Evolutionary conservation across 768 basidiomycete genomes (phyloP).

Genomic region (Pholiota molesta): DNA sequence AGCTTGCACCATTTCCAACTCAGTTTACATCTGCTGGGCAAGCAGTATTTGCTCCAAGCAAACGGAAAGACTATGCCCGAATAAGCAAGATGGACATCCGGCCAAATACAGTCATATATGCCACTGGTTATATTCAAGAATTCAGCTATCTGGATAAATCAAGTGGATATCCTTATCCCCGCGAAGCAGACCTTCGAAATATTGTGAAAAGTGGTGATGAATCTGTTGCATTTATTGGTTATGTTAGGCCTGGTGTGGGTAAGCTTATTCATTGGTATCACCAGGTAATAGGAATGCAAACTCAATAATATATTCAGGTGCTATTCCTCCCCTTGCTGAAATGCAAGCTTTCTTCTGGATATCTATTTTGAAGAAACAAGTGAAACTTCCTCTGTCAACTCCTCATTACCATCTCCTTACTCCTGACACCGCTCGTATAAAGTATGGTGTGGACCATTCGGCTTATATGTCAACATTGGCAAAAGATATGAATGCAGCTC

Average conservation of each 20-base stretch:
- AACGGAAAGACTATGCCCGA: conserved; percentile 44
- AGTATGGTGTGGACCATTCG: conserved; percentile 62
- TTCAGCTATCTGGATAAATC: conserved; percentile 42
- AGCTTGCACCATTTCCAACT: conserved; percentile 60
- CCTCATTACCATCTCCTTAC: conserved; percentile 60
- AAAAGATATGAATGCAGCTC: conserved; percentile 57
- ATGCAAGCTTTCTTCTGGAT: conserved; percentile 65
- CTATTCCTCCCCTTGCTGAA: conserved; percentile 62
- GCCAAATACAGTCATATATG: conserved; percentile 52
- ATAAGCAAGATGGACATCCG: conserved; percentile 42
- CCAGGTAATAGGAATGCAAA: not conserved
- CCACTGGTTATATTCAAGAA: conserved; percentile 51
- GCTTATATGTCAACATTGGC: conserved; percentile 61
- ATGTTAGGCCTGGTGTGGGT: conserved; percentile 62
- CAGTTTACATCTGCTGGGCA: conserved; percentile 43
- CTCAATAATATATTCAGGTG: conserved; percentile 37
- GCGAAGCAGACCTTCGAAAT: conserved; percentile 47
- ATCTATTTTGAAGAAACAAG: conserved; percentile 44
- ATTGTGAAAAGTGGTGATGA: conserved; percentile 46
- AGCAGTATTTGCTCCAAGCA: conserved; percentile 46
- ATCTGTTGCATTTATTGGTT: conserved; percentile 56
- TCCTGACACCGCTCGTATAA: conserved; percentile 51
- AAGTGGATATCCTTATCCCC: conserved; percentile 41
- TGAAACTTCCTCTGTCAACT: conserved; percentile 43
- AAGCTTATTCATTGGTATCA: not conserved